Evolutionary conservation across 2,329 filamentous ascomycete species (phyloP).

Genomic region (Fonsecaea monophora): DNA sequence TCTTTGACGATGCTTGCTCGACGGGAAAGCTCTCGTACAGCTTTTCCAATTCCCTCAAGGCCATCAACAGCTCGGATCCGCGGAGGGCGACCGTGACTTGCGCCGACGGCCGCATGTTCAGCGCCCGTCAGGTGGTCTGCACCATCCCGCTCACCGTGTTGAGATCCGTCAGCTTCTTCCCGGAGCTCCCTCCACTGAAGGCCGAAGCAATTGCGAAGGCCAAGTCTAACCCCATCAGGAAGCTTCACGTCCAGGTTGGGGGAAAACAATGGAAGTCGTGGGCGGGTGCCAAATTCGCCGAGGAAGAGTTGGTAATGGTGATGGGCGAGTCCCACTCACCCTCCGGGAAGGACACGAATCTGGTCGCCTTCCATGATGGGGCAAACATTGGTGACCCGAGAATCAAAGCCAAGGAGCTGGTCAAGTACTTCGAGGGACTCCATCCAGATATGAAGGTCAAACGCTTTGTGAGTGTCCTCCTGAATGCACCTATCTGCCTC

Average conservation of each 20-base stretch:
- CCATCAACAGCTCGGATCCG: slow-evolving; percentile 42
- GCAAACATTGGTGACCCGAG: too few species aligned
- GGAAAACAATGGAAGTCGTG: too few species aligned
- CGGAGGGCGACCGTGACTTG: slow-evolving; percentile 46
- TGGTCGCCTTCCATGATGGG: too few species aligned
- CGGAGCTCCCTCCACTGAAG: slow-evolving; percentile 34
- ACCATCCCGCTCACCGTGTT: slow-evolving; percentile 42
- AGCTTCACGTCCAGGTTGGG: slow-evolving; percentile 47
- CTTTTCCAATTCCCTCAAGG: slow-evolving; percentile 49
- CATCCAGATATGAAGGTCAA: too few species aligned
- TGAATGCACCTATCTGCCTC: too few species aligned
- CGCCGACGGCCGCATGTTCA: slow-evolving; percentile 43
- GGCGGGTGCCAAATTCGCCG: too few species aligned
- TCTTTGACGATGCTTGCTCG: slow-evolving; percentile 53
- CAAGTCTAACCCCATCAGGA: slow-evolving; percentile 56
- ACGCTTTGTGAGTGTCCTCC: too few species aligned
- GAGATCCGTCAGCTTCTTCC: slow-evolving; percentile 34
- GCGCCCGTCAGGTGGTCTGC: slow-evolving; percentile 45
- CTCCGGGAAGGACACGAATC: too few species aligned
- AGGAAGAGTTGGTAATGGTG: too few species aligned
- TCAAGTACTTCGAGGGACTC: too few species aligned
- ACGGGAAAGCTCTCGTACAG: slow-evolving; percentile 51
- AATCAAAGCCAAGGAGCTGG: too few species aligned
- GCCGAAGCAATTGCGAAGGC: slow-evolving; percentile 47
- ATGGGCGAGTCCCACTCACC: too few species aligned